Evolutionary conservation across 306 rosid genomes (phyloP), one percentile per base, ranked within the genome.

Genomic region (Begonia masoniana): DNA sequence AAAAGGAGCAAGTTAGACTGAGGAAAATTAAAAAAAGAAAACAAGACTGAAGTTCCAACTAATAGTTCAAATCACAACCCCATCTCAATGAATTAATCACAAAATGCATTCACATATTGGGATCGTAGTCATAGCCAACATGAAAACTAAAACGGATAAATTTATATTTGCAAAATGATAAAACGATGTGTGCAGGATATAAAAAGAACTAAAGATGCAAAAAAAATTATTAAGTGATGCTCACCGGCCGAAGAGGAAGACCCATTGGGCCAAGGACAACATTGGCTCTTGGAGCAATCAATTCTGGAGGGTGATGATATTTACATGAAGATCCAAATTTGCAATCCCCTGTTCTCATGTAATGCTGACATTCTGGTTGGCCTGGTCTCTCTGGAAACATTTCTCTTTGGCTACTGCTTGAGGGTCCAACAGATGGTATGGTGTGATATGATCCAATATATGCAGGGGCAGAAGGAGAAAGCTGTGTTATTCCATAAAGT

Each of bases 311-410:
- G 68, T 88, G 97, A 73, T 88, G 97, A 71, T 88, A 88, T 82
- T 74, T 84, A 78, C 97, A 88, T 4, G 95, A 84, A 41, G 86
- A 74, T 57, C 97, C 97, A 68, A 73, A 84, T 79, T 79, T 88
- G 65, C 97, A 88, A 43, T 81, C 95, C 72, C 97, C 97, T 13
- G 95, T 88, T 84, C 71, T 88, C 88, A 88, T 47, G 71, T 73
- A 88, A 76, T 84, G 61, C 66, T 75, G 95, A 58, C 97, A 88
- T 54, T 84, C 95, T 45, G 71, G 86, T 63, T 88, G 95, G 31
- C 88, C 95, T 19, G 95, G 97, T 69, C 97, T 88, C 60, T 88
- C 86, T 2, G 97, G 97, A 71, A 64, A 78, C n/a, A 77, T 54
- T 56, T 88, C 97, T 72, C 72, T 84, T 69, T 75, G 95, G 71